phyloP scores from a whole-genome alignment of 2,329 filamentous ascomycete species.

The Hypoxylon sp. region DNA sequence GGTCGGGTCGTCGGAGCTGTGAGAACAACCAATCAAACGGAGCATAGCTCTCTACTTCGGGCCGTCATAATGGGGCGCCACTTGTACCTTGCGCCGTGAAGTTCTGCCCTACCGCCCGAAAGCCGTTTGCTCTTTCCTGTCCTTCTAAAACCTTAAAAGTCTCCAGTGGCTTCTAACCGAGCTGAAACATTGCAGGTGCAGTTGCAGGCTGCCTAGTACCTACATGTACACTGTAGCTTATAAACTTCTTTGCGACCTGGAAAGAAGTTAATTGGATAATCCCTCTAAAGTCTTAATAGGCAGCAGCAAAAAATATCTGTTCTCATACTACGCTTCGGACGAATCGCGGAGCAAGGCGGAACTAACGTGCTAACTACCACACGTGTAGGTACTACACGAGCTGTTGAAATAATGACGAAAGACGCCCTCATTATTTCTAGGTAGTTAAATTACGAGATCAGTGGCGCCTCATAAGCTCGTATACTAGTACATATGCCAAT shows the following conservation, averaged over 20 bases:
- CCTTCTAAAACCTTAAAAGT: not conserved
- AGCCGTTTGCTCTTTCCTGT: not conserved
- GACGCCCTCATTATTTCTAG: not conserved
- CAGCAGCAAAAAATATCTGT: slow-evolving; percentile 12
- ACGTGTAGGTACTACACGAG: not conserved
- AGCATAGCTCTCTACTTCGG: not conserved
- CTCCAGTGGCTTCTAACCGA: not conserved
- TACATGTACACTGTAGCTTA: too few species aligned
- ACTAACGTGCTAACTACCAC: slow-evolving; percentile 6
- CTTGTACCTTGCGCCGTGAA: not conserved
- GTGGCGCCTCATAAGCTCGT: not conserved
- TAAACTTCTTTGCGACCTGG: too few species aligned
- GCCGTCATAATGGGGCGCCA: not conserved
- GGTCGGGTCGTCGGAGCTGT: not conserved
- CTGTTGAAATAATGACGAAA: slow-evolving; percentile 1
- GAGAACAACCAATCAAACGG: slow-evolving; percentile 5
- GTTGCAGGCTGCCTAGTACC: not conserved
- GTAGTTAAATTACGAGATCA: not conserved
- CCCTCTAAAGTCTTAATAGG: slow-evolving; percentile 10
- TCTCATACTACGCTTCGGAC: slow-evolving; percentile 12
- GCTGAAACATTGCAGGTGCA: not conserved
- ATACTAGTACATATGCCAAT: not conserved
- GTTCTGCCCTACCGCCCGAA: not conserved
- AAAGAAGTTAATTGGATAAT: slow-evolving; percentile 1
- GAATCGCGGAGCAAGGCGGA: slow-evolving; percentile 4